Conservation (phyloP, 208 protist genomes). For the Herpetomonas muscarum region DNA sequence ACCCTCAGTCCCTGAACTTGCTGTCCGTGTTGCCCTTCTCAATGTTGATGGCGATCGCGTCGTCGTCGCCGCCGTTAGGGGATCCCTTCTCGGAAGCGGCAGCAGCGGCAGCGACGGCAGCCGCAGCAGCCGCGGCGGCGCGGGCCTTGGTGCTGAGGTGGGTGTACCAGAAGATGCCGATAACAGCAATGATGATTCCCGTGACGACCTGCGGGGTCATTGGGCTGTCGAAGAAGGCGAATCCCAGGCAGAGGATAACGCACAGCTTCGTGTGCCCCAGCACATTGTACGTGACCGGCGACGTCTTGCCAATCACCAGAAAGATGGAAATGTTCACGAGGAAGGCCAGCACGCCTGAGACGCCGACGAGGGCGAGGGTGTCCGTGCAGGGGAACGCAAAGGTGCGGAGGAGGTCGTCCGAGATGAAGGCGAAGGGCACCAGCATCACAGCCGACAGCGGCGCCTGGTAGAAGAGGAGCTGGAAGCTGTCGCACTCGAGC, state of each 20-base stretch:
- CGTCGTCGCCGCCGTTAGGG: too few species aligned
- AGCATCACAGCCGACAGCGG: conserved; percentile 74
- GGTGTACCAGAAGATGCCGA: conserved; percentile 84
- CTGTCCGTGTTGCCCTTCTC: too few species aligned
- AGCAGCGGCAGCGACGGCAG: too few species aligned
- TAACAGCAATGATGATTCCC: conserved; percentile 52
- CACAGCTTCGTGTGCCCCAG: conserved; percentile 85
- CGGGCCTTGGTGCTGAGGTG: conserved; percentile 33
- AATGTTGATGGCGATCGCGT: too few species aligned
- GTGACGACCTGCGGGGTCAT: conserved; percentile 24
- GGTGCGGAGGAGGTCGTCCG: conserved; percentile 27
- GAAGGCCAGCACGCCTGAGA: conserved; percentile 68
- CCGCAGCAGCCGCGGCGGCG: too few species aligned
- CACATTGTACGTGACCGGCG: conserved; percentile 86
- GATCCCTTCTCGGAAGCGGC: too few species aligned
- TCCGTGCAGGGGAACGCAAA: conserved; percentile 24
- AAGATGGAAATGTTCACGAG: conserved; percentile 89
- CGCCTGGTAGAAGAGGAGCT: conserved; percentile 85
- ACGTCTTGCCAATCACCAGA: conserved; percentile 84
- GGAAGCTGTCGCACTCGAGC: conserved; percentile 66
- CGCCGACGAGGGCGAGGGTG: conserved; percentile 27
- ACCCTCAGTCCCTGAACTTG: too few species aligned
- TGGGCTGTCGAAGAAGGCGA: conserved; percentile 52
- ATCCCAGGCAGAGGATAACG: conserved; percentile 66
- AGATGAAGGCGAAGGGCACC: conserved; percentile 44